Evolutionary conservation across 495 filamentous ascomycete species (phyloP), one percentile per base, ranked within the genome.

Genomic region (Thermothielavioides terrestris): DNA sequence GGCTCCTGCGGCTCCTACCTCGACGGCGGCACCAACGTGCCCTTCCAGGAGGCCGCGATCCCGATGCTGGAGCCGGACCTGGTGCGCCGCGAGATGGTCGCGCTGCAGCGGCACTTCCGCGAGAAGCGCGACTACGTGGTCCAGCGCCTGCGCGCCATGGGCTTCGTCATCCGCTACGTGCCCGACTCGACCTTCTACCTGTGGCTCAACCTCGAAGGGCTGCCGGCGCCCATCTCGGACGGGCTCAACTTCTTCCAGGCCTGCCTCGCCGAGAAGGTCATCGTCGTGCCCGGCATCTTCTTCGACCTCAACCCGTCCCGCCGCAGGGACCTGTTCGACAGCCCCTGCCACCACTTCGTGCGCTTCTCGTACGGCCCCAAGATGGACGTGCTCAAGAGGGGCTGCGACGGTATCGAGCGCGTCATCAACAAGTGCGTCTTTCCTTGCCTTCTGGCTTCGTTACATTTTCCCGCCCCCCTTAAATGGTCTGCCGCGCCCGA

Each of bases 191-290:
- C 91, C 3, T 97, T 97, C 66, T 97, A 97, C 71, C 77, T 97
- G 42, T 76, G 72, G 73, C 63, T 74, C 18, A 71, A 75, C 63
- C 65, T 76, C 36, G 70, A 77, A 59, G 70, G 72, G 53, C 67
- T 90, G 5, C 86, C 86, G 1, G 79, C 78, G 17, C 81, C 77
- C 50, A 92, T 97, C 65, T 82, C 82, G 46, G 91, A 95, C 64
- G 91, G 91, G 2, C 68, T 97, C 60, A 95, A 94, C 66, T 97
- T 97, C 78, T 95, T 97, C 78, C 83, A 91, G 63, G 87, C 87
- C 23, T 90, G 92, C 57, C 68, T 97, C 32, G 77, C 84, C 55
- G 87, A 95, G 76, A 92, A 91, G 74, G 86, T 92, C 50, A 94
- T 95, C 57, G 89, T 95, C 3, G 91, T 95, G 0, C 89, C 91